Evolutionary conservation across 2,329 filamentous ascomycete species (phyloP).

Genomic region (Tolypocladium endophyticum): DNA sequence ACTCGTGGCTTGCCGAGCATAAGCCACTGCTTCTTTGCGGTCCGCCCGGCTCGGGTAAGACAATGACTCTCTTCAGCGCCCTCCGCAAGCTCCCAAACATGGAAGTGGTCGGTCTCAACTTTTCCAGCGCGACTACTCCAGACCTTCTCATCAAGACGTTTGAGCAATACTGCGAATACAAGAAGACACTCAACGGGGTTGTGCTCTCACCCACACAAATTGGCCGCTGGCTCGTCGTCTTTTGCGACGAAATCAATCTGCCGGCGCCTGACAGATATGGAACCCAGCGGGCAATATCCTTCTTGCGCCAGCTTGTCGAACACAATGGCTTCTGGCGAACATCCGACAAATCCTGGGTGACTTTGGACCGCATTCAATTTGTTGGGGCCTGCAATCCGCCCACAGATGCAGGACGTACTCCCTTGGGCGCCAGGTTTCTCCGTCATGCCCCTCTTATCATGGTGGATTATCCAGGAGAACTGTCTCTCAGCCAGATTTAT

Average conservation of each 20-base stretch:
- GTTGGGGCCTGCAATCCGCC: conserved; percentile 98
- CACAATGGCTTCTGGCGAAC: conserved; percentile 99
- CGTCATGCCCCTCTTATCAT: conserved; percentile 97
- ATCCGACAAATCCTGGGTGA: conserved; percentile 95
- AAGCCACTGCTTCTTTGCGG: conserved; percentile 94
- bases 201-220: conserved; percentile 94
- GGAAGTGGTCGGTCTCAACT: conserved; percentile 98
- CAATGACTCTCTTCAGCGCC: conserved; percentile 98
- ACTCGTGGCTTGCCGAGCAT: conserved; percentile 98
- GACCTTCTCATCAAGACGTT: conserved; percentile 98
- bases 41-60: conserved; percentile 97
- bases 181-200: conserved; percentile 93
- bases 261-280: conserved; percentile 96
- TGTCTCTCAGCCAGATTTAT: conserved; percentile 93
- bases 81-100: conserved; percentile 95
- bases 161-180: conserved; percentile 99
- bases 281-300: conserved; percentile 93
- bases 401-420: conserved; percentile 91
- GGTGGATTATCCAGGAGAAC: conserved; percentile 97
- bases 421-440: conserved; percentile 86
- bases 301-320: conserved; percentile 92
- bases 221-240: conserved; percentile 93
- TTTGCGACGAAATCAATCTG: conserved; percentile 99
- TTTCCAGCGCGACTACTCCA: conserved; percentile 95
- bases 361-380: conserved; percentile 94